Evolutionary conservation across 2,329 filamentous ascomycete species (phyloP), one percentile per base, ranked within the genome.

Genomic region (Huntiella moniliformis): DNA sequence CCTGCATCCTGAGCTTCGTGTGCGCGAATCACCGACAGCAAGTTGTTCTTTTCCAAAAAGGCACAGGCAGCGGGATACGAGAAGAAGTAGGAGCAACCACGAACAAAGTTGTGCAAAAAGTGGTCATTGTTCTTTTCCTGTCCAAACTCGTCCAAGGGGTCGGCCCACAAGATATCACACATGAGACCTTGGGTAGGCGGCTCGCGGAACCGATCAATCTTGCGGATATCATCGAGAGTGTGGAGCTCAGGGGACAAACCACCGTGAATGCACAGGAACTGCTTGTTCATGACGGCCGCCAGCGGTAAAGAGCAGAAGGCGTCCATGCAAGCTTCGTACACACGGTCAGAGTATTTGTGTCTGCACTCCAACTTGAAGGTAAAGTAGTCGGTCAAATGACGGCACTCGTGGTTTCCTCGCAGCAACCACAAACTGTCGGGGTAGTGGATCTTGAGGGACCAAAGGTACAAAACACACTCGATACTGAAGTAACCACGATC

Each of bases 351-450:
- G 66, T 98, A 98, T 64, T 98, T 98, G 74, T 98, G 91, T 68
- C 94, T 95, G 73, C 91, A 98, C 64, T 98, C 91, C 49, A 98
- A 78, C 71, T 98, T 96, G 71, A 98, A 98, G 51, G 91, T 98
- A 67, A 98, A 98, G 71, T 98, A 98, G 61, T 98, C 91, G 48
- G 91, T 98, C 72, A 98, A 73, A 68, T 98, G 91, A 57, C 91
- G 81, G 64, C 91, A 98, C 66, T 98, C 91, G 67, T 98, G 91
- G 65, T 98, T 98, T 54, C 91, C 91, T 57, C 91, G 83, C 54
- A 98, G 75, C 55, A 98, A 72, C 91, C 91, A 98, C 48, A 98
- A 77, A 15, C 85, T 88, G 63, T 96, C 86, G 45, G 91, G 91
- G 60, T 96, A 98, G 76, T 93, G 94, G 60, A 98, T 96, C 74